Base-by-base conservation (phyloP, 805 yeast species). In the Pichia ethanolica region DNA sequence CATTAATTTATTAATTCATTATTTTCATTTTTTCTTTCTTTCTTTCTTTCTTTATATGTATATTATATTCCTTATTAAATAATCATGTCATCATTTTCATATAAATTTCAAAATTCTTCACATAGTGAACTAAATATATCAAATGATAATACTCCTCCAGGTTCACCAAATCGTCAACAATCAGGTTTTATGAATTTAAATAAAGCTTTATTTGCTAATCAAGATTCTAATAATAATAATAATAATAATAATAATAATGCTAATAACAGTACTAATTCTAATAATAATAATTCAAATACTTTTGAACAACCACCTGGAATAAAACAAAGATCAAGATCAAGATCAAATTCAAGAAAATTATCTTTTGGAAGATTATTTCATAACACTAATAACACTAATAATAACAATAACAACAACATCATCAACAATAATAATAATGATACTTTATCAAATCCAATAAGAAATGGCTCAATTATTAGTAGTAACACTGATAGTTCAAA, bases 331-430 rank as follows among this genome's bases (percentile, higher is more conserved):
- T 57, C 70, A 13, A 56, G 75, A 51, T 62, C 72, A 4, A 58
- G 77, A 46, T 71, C 77, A 11, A 63, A 70, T 51, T 72, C 77
- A 1, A 57, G 65, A 35, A 63, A 65, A 37, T 45, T 64, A 32
- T 62, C 68, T 7, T 56, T 73, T 20, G 67, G 71, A 3, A 65
- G 69, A 46, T 56, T 73, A 14, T 67, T 73, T 52, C 65, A 63
- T 30, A 30, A 39, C 12, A 47, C 26, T 30, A 43, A 45, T 25
- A 50, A 30, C 27, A 42, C 26, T n/a, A 32, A n/a, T 5, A 35
- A 27, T 11, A 38, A n/a, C 35, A 45, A 7, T 20, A 44, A 14
- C 20, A 45, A 59, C 59, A 28, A 33, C 14, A 26, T 47, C 43
- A 32, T 20, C 26, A 28, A 32, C 5, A 34, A 7, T 13, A 47